phyloP scores from a whole-genome alignment of 495 filamentous ascomycete genomes.

The Xylaria scruposa region DNA sequence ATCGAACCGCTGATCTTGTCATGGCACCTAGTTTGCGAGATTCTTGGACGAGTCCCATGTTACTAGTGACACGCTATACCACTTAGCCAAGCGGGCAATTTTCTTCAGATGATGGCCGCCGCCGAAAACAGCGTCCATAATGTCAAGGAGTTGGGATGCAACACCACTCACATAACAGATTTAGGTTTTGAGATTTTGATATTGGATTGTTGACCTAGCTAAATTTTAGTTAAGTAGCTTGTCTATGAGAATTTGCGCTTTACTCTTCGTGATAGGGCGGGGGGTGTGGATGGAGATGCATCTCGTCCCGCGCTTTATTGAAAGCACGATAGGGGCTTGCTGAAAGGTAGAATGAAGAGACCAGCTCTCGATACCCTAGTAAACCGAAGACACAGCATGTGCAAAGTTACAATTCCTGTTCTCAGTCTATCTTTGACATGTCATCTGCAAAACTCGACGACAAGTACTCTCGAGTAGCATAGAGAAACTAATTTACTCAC shows the following conservation, averaged over 20 bases:
- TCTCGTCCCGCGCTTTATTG: not conserved
- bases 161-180: not conserved
- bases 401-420: not conserved
- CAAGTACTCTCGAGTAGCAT: not conserved
- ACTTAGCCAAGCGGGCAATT: slow-evolving; percentile 23
- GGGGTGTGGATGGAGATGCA: not conserved
- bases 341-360: too few species aligned
- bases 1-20: slow-evolving; percentile 23
- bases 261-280: not conserved
- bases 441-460: not conserved
- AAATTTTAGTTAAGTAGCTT: not conserved
- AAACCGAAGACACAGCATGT: not conserved
- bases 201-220: not conserved
- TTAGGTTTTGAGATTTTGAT: not conserved
- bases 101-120: not conserved
- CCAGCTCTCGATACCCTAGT: not conserved
- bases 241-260: too few species aligned
- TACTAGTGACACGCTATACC: slow-evolving; percentile 28
- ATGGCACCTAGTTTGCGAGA: slow-evolving; percentile 13
- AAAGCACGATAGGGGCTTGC: not conserved
- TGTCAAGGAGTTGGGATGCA: not conserved
- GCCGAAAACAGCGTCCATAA: not conserved
- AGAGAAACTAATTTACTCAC: too few species aligned
- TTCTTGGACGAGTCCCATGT: not conserved
- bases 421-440: not conserved